Base-by-base conservation (phyloP, 75 land plant species). In the Chamaecyparis obtusa region DNA sequence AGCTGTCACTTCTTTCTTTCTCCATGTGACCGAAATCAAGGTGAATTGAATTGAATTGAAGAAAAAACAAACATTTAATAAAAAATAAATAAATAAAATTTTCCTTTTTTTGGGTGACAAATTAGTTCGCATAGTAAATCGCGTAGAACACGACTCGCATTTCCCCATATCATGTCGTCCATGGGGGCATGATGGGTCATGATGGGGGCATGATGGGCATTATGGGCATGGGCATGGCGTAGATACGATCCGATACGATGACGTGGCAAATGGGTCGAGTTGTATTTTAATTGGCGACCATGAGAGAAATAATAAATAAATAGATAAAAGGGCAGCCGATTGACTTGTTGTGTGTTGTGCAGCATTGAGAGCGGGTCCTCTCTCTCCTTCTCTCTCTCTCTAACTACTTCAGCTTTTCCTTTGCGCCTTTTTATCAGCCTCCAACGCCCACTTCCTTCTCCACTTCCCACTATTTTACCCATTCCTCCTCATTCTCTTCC, bases 21-120 rank as follows among this genome's bases (percentile, higher is more conserved):
- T 71, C 74, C 74, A 71, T 71, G 74, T 71, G n/a, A 71, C 74
- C 74, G 33, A 71, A 71, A 71, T n/a, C 9, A n/a, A 57, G 30
- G 74, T 27, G 74, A 2, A 9, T 71, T 1, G 41, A 51, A 51
- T 11, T 51, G 54, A 51, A 13, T 13, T 4, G 1, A 4, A 44
- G 0, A 44, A 44, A 5, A 1, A 39, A 39, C 2, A 39, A 39
- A 39, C 41, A 39, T 39, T 39, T 39, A 39, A 1, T 39, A 39
- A 39, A 39, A 39, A 39, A 39, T 39, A 39, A 44, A 44, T 44
- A 44, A 44, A 44, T 5, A 44, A 39, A 39, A 9, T 51, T 51
- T 51, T 51, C 1, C 1, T 39, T 39, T 39, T 39, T 39, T 1
- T 39, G 2, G 2, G 14, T 51, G 10, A 51, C 15, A 13, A 11